A percentile compares a stretch with the other conserved stretches of the same genome.
These are phyloP conservation scores for Macrophomina tecta DNA, from an alignment of 2,329 filamentous ascomycete species.

Conservation along the genomic window DNA sequence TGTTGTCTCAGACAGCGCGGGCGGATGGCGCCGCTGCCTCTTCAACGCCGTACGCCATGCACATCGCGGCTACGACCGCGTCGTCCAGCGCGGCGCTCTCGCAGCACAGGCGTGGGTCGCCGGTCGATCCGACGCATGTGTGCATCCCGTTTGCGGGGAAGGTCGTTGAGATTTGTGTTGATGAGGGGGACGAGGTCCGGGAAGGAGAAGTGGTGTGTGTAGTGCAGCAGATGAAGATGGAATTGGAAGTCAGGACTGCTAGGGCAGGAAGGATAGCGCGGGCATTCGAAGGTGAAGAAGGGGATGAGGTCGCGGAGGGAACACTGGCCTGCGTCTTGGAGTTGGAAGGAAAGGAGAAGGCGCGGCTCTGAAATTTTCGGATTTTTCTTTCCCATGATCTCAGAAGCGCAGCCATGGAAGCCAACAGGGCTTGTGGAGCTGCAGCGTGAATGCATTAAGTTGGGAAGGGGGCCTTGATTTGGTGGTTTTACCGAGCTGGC, in stretches of 20 bases:
- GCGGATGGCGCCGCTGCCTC: constrained; percentile 34
- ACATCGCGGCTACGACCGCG: constrained; percentile 52
- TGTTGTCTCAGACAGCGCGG: constrained; percentile 43
- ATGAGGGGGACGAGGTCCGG: constrained; percentile 59
- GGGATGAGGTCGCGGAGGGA: constrained; percentile 63
- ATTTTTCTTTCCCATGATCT: no score
- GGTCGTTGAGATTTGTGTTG: constrained; percentile 64
- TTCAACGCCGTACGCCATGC: constrained; percentile 51
- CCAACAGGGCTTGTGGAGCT: no score
- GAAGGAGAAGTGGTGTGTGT: constrained; percentile 63
- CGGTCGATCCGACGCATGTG: constrained; percentile 58
- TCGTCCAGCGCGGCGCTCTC: constrained; percentile 48
- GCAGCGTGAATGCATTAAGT: no score
- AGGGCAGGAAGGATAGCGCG: constrained; percentile 57
- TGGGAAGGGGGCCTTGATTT: no score
- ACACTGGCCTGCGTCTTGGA: constrained; percentile 59
- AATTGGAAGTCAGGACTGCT: constrained; percentile 64
- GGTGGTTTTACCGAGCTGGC: no score
- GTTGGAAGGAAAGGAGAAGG: constrained; percentile 31
- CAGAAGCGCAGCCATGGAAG: no score
- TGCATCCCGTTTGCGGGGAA: constrained; percentile 64
- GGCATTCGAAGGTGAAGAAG: constrained; percentile 60
- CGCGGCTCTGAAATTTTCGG: background rate
- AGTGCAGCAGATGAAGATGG: constrained; percentile 73
- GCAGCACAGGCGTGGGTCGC: constrained; percentile 57